These are phyloP conservation scores for Akanthomyces muscarius DNA, from an alignment of 2,329 filamentous ascomycete species.

Conservation along the genomic window DNA sequence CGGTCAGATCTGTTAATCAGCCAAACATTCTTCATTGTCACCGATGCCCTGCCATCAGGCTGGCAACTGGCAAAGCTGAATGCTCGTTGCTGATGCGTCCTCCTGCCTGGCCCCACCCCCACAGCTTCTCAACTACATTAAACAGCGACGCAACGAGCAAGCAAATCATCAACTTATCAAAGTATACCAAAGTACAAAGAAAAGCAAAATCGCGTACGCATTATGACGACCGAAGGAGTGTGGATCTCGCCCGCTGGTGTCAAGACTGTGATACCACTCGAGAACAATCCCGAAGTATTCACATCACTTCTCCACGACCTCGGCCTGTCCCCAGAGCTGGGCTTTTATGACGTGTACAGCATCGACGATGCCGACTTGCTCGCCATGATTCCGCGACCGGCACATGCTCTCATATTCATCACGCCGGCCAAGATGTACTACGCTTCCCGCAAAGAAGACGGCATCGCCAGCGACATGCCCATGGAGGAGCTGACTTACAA, in stretches of 20 bases:
- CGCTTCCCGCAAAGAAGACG: slow-evolving; percentile 31
- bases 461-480: slow-evolving; percentile 23
- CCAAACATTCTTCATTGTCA: too few relatives aligned
- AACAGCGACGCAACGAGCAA: neutral
- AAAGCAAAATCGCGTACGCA: neutral
- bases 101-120: slow-evolving; percentile 8
- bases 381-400: slow-evolving; percentile 66
- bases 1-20: too few relatives aligned
- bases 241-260: slow-evolving; percentile 27
- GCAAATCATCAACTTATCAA: neutral
- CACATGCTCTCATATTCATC: slow-evolving; percentile 73
- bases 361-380: slow-evolving; percentile 75
- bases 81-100: slow-evolving; percentile 9
- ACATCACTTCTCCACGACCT: slow-evolving; percentile 66
- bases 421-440: slow-evolving; percentile 59
- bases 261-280: slow-evolving; percentile 39
- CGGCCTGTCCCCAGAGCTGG: slow-evolving; percentile 62
- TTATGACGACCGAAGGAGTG: slow-evolving; percentile 30
- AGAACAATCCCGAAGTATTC: slow-evolving; percentile 75
- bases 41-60: neutral
- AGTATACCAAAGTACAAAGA: neutral
- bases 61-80: neutral
- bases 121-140: neutral
- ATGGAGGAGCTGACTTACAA: slow-evolving; percentile 30
- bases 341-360: slow-evolving; percentile 79